Evolutionary conservation across 257 asterid species (phyloP).

Genomic region (Ajuga chamaepitys): DNA sequence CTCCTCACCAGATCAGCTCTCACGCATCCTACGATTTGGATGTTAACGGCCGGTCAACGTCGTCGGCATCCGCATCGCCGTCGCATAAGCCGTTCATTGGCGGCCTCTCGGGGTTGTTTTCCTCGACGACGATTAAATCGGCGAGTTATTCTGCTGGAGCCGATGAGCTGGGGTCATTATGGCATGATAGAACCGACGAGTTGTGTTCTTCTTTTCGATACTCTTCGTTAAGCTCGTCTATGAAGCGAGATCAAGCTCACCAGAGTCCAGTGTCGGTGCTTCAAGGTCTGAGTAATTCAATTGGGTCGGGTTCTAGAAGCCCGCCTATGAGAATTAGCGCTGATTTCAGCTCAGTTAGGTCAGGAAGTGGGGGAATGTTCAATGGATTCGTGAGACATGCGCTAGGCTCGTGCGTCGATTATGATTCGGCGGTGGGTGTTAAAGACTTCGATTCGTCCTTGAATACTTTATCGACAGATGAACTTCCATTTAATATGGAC

Average conservation of each 20-base stretch:
- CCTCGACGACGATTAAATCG: conserved; percentile 50
- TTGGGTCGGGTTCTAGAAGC: conserved; percentile 50
- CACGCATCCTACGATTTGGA: conserved; percentile 68
- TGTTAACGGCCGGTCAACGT: conserved; percentile 44
- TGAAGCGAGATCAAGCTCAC: conserved; percentile 58
- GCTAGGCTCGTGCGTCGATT: conserved; percentile 65
- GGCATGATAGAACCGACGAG: conserved; percentile 82
- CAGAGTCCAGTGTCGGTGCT: conserved; percentile 98
- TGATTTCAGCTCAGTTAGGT: conserved; percentile 41
- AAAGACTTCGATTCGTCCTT: conserved; percentile 31
- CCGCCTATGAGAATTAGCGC: conserved; percentile 46
- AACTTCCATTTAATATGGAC: conserved; percentile 84
- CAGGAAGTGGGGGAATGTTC: conserved; percentile 49
- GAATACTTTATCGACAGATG: conserved; percentile 36
- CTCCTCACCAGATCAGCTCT: conserved; percentile 73
- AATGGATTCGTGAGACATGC: conserved; percentile 69
- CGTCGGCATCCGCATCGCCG: conserved; percentile 61
- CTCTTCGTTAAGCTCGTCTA: conserved; percentile 57
- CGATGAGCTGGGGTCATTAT: conserved; percentile 66
- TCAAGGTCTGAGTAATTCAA: conserved; percentile 53
- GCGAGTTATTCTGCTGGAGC: conserved; percentile 43
- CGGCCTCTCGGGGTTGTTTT: conserved; percentile 56
- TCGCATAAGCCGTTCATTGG: conserved; percentile 53
- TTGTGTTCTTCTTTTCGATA: conserved; percentile 60
- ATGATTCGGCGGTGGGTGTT: conserved; percentile 38